A percentile compares a stretch with the other conserved stretches of the same genome.
phyloP scores from a whole-genome alignment of 495 filamentous ascomycete genomes.

The Xylaria intraflava region DNA sequence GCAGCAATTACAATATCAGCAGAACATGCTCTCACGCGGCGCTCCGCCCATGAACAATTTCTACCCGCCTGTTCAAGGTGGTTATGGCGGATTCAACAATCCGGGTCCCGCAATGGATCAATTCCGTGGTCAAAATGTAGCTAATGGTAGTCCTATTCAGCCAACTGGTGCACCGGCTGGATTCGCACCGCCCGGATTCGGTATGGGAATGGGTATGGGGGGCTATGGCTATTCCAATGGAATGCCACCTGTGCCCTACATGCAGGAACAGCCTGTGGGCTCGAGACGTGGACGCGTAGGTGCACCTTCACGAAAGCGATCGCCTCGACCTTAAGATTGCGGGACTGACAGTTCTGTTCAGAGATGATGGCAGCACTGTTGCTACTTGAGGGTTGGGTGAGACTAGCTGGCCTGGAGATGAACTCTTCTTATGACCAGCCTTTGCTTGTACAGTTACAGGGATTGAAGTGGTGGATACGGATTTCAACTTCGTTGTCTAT shows the following conservation, averaged over 20 bases:
- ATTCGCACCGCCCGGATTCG: slow-evolving; percentile 45
- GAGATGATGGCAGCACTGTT: slow-evolving; percentile 21
- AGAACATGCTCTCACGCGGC: slow-evolving; percentile 47
- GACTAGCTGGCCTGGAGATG: background rate
- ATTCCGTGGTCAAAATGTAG: slow-evolving; percentile 37
- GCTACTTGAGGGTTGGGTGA: background rate
- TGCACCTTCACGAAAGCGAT: slow-evolving; percentile 33
- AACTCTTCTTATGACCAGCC: slow-evolving; percentile 6
- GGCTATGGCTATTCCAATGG: slow-evolving; percentile 41
- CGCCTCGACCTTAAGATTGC: slow-evolving; percentile 20
- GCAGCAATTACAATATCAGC: slow-evolving; percentile 54
- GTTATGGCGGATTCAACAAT: slow-evolving; percentile 41
- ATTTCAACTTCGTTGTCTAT: slow-evolving; percentile 8
- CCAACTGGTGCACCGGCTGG: slow-evolving; percentile 25
- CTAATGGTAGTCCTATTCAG: slow-evolving; percentile 43
- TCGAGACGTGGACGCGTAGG: slow-evolving; percentile 48
- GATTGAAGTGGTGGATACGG: slow-evolving; percentile 15
- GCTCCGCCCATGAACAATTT: slow-evolving; percentile 46
- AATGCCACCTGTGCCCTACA: slow-evolving; percentile 38
- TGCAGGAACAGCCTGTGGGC: slow-evolving; percentile 44
- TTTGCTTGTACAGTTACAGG: slow-evolving; percentile 22
- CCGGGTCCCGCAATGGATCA: slow-evolving; percentile 42
- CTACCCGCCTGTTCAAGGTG: slow-evolving; percentile 43
- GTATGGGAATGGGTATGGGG: slow-evolving; percentile 40
- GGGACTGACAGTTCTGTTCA: slow-evolving; percentile 23